phyloP scores from a whole-genome alignment of 805 yeast genomes.

The Starmera amethionina region DNA sequence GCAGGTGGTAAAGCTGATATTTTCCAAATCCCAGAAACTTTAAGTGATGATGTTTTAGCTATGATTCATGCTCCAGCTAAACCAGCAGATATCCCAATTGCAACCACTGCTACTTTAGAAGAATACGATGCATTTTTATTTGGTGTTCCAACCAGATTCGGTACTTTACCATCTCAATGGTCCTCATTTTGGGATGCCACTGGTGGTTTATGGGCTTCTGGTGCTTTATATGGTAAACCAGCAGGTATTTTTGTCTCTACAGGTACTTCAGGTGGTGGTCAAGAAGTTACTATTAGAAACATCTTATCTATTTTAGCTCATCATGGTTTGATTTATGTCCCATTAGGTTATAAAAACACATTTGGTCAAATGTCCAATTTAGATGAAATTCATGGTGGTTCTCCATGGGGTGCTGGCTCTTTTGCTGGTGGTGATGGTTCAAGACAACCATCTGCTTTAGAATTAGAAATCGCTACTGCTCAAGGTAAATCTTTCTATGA shows the following conservation, averaged over 20 bases:
- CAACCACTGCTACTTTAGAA: constrained; percentile 45
- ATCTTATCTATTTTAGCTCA: constrained; percentile 58
- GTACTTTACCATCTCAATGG: constrained; percentile 73
- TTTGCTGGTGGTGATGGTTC: constrained; percentile 65
- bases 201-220: constrained; percentile 72
- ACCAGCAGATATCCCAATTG: constrained; percentile 53
- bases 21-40: constrained; percentile 71
- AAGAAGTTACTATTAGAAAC: constrained; percentile 61
- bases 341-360: constrained; percentile 56
- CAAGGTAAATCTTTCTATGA: constrained; percentile 59
- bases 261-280: constrained; percentile 77
- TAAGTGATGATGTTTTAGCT: constrained; percentile 46
- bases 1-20: constrained; percentile 64
- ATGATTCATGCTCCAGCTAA: constrained; percentile 56
- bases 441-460: constrained; percentile 50
- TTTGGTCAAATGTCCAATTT: constrained; percentile 42
- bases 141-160: constrained; percentile 83
- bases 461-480: constrained; percentile 44
- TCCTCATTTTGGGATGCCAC: constrained; percentile 69
- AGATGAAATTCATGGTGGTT: constrained; percentile 63
- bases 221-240: constrained; percentile 64
- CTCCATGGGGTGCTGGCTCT: constrained; percentile 80
- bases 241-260: constrained; percentile 68
- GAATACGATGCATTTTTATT: constrained; percentile 74
- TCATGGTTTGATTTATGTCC: constrained; percentile 75